Base-by-base conservation (phyloP, 129 eudicot species). In the Lonicera japonica region DNA sequence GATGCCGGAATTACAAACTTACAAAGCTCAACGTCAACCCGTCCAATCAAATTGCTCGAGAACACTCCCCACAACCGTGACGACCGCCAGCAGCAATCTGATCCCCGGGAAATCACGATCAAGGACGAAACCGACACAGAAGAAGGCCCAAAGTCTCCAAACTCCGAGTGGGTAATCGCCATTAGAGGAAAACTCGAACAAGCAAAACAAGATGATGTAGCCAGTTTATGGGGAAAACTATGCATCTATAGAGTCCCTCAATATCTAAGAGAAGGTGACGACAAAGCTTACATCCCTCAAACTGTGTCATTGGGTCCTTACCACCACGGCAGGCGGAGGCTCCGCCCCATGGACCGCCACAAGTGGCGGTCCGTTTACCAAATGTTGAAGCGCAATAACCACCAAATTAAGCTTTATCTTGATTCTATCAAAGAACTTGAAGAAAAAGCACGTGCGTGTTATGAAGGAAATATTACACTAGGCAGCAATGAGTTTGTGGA, bases 261-360 rank as follows among this genome's bases (percentile, higher is more conserved):
- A 56, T 75, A 80, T 66, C 74, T 91, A 34, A 68, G 89, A 8
- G 95, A 84, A 41, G 86, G 82, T 0, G 87, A 84, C 19, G 85
- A 90, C 43, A 91, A 84, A 62, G 90, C 90, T 63, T 91, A 79
- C 56, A 73, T 84, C 25, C 97, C 97, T 0, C 94, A 82, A 25
- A 79, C 69, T 11, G 94, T 91, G 38, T 87, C 95, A 14, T 56
- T 87, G 24, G 97, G 97, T 17, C 97, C 97, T 0, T 91, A 91
- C 72, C 97, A 87, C 61, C 94, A 80, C 5, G 94, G 82, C 34
- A 82, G 66, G 70, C 70, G 59, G 25, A 80, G 86, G 0, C 74
- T 79, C 5, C 78, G 85, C 1, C 16, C 55, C 65, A 91, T 91
- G 97, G 97, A 91, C 9, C 82, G 79, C 46, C 97, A 91, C 70